Evolutionary conservation across 1,139 yeast species (phyloP).

Genomic region (Saccharomyces hybrid): DNA sequence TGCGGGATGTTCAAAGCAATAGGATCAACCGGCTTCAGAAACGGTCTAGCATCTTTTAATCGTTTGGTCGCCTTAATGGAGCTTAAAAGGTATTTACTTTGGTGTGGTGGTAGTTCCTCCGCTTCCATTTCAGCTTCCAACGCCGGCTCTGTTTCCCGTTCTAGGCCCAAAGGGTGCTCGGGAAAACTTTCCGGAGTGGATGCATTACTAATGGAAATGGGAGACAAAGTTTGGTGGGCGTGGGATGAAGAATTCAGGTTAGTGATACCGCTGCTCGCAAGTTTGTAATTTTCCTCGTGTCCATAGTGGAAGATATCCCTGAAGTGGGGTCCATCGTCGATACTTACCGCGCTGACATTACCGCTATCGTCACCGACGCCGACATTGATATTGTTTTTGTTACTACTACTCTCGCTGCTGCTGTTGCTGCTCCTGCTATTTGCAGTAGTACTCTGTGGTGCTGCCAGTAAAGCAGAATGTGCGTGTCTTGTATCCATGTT

Average conservation of each 20-base stretch:
- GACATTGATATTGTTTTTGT: background rate
- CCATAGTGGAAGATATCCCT: background rate
- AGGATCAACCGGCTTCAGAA: conserved; percentile 81
- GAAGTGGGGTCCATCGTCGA: conserved; percentile 1
- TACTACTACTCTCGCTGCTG: background rate
- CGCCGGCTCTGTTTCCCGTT: conserved; percentile 7
- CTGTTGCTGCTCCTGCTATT: background rate
- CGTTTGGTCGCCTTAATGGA: conserved; percentile 74
- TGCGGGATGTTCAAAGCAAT: conserved; percentile 84
- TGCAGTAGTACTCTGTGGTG: background rate
- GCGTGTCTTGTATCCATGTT: conserved; percentile 1
- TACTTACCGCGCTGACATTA: background rate
- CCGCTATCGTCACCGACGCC: background rate
- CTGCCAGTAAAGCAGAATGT: background rate
- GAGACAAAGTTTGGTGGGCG: background rate
- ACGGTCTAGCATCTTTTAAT: conserved; percentile 87
- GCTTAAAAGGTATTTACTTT: background rate
- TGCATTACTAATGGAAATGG: conserved; percentile 1
- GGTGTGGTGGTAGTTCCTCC: background rate
- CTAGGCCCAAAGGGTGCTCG: background rate
- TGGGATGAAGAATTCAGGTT: conserved; percentile 1
- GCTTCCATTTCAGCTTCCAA: conserved; percentile 7
- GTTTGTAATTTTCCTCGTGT: background rate
- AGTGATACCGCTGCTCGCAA: conserved; percentile 1
- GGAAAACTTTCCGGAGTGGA: conserved; percentile 1